phyloP scores from a whole-genome alignment of 345 rosid genomes.

The Passiflora organensis region DNA sequence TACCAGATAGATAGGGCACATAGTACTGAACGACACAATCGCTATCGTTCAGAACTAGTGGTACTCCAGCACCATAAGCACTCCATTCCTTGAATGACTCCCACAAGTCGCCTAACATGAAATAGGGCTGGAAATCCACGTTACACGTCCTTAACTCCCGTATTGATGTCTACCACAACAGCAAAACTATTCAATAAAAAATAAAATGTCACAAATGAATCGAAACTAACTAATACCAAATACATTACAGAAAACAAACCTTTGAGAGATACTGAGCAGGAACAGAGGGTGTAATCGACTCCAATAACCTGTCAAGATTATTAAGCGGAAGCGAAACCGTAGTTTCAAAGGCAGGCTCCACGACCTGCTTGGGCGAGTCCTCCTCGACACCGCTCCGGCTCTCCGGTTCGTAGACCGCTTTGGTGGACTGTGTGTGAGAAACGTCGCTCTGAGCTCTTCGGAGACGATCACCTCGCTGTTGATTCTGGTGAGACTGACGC shows the following conservation, averaged over 20 bases:
- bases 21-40: conserved; percentile 43
- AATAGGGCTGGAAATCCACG: conserved; percentile 26
- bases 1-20: conserved; percentile 41
- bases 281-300: conserved; percentile 48
- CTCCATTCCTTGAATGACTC: conserved; percentile 42
- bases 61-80: conserved; percentile 46
- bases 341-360: conserved; percentile 19
- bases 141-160: conserved; percentile 34
- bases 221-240: background rate
- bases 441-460: conserved; percentile 42
- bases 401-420: conserved; percentile 9
- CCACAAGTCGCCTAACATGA: conserved; percentile 39
- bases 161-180: conserved; percentile 34
- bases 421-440: conserved; percentile 23
- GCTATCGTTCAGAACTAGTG: conserved; percentile 30
- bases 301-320: conserved; percentile 50
- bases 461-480: conserved; percentile 24
- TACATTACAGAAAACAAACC: conserved; percentile 24
- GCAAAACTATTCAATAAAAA: background rate
- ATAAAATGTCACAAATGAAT: too few species aligned
- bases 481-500: conserved; percentile 31
- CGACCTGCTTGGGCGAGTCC: conserved; percentile 18
- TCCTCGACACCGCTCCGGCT: conserved; percentile 17
- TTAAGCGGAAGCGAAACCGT: conserved; percentile 19
- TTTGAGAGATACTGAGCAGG: conserved; percentile 43